Percentiles rank a stretch among this genome's conserved stretches.
Evolutionary conservation across 495 filamentous ascomycete species (phyloP).

Genomic region (Penicillium malachiteum): DNA sequence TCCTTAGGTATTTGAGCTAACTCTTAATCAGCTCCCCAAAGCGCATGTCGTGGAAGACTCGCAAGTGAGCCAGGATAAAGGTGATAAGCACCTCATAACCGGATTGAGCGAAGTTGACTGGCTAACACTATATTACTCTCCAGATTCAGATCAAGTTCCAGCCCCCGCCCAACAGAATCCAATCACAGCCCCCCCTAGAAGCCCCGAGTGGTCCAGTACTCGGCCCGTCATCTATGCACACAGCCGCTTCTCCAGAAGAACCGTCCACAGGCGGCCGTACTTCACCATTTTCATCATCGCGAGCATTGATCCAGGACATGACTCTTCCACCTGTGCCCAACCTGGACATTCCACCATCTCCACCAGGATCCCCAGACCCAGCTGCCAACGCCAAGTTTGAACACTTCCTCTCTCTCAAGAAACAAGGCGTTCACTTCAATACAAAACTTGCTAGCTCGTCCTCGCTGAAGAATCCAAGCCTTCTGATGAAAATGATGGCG

Average conservation of each 20-base stretch:
- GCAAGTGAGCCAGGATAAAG: constrained; percentile 10
- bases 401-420: constrained; percentile 82
- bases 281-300: constrained; percentile 69
- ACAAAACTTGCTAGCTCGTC: constrained; percentile 67
- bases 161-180: background rate
- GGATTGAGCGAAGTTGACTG: background rate
- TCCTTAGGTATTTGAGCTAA: background rate
- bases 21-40: background rate
- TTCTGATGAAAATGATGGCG: constrained; percentile 74
- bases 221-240: constrained; percentile 40
- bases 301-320: constrained; percentile 69
- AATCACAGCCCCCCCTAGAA: background rate
- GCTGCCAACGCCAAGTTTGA: constrained; percentile 70
- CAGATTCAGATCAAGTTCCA: background rate
- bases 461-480: constrained; percentile 75
- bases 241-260: constrained; percentile 17
- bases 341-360: constrained; percentile 80
- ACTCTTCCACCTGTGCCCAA: constrained; percentile 81
- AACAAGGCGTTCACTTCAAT: constrained; percentile 88
- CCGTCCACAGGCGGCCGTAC: constrained; percentile 38
- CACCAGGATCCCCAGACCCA: constrained; percentile 69
- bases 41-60: background rate
- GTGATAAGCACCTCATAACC: constrained; percentile 12
- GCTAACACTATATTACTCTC: constrained; percentile 6
- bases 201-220: constrained; percentile 43